A percentile compares a stretch with the other conserved stretches of the same genome.
Evolutionary conservation across 805 yeast genomes (phyloP).

Genomic region (Lachancea thermotolerans): DNA sequence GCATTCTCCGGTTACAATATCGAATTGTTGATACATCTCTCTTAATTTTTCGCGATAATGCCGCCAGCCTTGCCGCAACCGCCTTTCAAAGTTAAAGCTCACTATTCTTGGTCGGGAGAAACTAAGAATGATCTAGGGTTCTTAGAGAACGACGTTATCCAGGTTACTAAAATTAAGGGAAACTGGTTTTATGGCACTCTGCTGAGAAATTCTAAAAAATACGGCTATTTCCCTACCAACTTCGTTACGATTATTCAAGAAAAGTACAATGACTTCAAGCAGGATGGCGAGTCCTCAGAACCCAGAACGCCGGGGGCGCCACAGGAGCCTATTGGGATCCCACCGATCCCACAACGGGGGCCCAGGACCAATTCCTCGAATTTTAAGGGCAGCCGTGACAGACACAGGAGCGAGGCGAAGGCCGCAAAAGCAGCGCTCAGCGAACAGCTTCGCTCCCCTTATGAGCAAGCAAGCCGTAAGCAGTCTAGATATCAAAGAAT

Average conservation of each 20-base stretch:
- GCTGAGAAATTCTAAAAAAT: constrained; percentile 59
- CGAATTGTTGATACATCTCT: no score
- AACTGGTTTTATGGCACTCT: constrained; percentile 88
- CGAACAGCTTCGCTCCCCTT: no score
- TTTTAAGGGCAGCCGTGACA: no score
- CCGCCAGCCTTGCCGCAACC: constrained; percentile 31
- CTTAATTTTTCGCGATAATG: not conserved
- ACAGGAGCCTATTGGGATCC: not conserved
- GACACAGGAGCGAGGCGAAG: no score
- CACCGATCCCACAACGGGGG: not conserved
- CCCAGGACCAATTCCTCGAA: not conserved
- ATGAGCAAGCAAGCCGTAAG: no score
- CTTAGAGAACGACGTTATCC: constrained; percentile 87
- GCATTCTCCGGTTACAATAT: no score
- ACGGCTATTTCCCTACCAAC: constrained; percentile 82
- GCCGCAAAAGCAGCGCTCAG: no score
- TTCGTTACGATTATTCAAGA: constrained; percentile 59
- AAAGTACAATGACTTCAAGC: constrained; percentile 12
- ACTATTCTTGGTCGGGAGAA: constrained; percentile 92
- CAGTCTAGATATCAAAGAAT: no score
- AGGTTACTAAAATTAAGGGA: constrained; percentile 79
- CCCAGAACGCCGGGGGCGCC: not conserved
- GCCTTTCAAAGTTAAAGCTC: constrained; percentile 75
- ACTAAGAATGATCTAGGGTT: constrained; percentile 86
- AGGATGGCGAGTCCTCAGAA: not conserved